Evolutionary conservation across 2,329 filamentous ascomycete genomes (phyloP).

Genomic region (Phyllosticta citribraziliensis): DNA sequence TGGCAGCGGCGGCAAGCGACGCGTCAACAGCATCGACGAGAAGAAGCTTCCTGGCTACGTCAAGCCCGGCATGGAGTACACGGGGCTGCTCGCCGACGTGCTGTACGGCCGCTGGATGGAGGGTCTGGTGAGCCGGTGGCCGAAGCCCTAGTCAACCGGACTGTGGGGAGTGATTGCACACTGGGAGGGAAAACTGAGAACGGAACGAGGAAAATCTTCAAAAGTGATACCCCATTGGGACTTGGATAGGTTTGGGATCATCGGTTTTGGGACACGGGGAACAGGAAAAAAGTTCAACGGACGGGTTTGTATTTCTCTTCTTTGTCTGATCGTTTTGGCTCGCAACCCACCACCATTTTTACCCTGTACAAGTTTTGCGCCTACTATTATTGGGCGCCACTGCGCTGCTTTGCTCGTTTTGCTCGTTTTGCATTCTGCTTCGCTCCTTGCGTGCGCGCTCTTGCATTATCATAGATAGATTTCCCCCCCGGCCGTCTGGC

Average conservation of each 20-base stretch:
- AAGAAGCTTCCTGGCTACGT: conserved; percentile 48
- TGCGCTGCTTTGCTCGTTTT: not conserved
- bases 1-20: not conserved
- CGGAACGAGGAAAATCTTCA: not conserved
- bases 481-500: not conserved
- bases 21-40: conserved; percentile 34
- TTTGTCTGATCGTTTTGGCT: not conserved
- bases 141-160: conserved; percentile 13
- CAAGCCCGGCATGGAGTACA: conserved; percentile 79
- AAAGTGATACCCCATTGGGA: not conserved
- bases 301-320: not conserved
- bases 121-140: conserved; percentile 53
- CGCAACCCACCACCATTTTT: not conserved
- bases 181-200: not conserved
- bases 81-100: conserved; percentile 78
- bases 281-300: not conserved
- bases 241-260: not conserved
- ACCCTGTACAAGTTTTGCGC: not conserved
- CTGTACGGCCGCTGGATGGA: conserved; percentile 87
- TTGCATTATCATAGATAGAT: not conserved
- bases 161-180: not conserved
- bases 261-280: not conserved
- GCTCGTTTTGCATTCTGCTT: not conserved
- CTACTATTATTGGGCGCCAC: not conserved
- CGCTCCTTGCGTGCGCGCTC: not conserved